Conservation (phyloP, 108 stramenopile species). For the Nannochloropsis granulata region DNA sequence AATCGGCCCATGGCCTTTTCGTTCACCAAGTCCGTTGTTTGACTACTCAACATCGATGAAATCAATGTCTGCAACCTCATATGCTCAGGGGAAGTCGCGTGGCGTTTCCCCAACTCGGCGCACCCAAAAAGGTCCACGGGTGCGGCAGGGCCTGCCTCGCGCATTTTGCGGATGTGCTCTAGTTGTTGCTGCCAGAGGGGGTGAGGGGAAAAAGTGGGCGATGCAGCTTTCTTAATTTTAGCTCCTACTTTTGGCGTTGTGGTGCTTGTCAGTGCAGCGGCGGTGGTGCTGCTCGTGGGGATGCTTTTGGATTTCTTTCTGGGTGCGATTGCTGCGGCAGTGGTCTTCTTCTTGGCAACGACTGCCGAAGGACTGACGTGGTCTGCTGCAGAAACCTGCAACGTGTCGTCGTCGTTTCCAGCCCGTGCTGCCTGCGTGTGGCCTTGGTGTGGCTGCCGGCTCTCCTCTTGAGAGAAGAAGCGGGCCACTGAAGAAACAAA, state of each 20-base stretch:
- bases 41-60: background rate
- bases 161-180: background rate
- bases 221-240: background rate
- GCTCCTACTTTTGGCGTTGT: background rate
- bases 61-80: background rate
- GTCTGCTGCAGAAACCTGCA: too few relatives aligned
- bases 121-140: background rate
- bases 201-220: background rate
- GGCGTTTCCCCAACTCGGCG: background rate
- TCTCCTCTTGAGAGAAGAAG: too few relatives aligned
- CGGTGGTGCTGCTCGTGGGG: too few relatives aligned
- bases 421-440: too few relatives aligned
- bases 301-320: too few relatives aligned
- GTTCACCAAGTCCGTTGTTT: background rate
- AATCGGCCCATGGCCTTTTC: background rate
- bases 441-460: too few relatives aligned
- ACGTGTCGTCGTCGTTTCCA: too few relatives aligned
- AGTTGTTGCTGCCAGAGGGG: background rate
- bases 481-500: too few relatives aligned
- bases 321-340: too few relatives aligned
- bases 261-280: too few relatives aligned
- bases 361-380: too few relatives aligned
- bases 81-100: background rate
- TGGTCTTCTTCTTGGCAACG: too few relatives aligned
- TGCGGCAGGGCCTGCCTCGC: background rate